These are phyloP conservation scores for Dissophora globulifera DNA, from an alignment of 192 early-diverging fungal genomes.

Conservation along the genomic window DNA sequence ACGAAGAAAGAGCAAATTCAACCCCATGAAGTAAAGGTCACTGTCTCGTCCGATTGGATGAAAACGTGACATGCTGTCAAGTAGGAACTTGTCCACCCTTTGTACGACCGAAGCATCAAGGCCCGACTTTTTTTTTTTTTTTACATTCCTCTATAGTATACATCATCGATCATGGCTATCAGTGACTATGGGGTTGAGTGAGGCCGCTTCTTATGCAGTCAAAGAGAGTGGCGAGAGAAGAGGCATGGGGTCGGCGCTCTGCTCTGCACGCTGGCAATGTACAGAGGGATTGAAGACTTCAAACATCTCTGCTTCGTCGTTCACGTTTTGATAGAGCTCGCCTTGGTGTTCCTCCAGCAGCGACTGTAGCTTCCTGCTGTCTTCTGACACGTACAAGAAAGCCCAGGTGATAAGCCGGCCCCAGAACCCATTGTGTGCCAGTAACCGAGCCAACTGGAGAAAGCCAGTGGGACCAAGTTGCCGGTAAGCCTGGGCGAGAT, in stretches of 20 bases:
- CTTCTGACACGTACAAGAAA: constrained; percentile 31
- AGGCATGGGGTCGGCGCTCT: constrained; percentile 13
- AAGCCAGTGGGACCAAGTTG: constrained; percentile 23
- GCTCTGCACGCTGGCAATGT: constrained; percentile 17
- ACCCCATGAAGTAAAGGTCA: neutral
- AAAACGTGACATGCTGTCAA: no score
- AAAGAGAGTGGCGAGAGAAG: neutral
- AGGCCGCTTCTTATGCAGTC: no score
- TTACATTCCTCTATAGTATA: no score
- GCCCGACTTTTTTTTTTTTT: no score
- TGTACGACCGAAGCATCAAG: no score
- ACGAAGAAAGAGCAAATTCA: neutral
- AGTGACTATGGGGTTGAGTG: no score
- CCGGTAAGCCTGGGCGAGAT: constrained; percentile 25
- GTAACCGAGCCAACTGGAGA: constrained; percentile 16
- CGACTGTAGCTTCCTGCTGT: constrained; percentile 5
- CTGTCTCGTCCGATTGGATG: no score
- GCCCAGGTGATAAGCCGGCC: constrained; percentile 47
- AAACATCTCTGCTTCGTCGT: constrained; percentile 54
- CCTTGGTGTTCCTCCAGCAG: constrained; percentile 14
- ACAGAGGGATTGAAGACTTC: constrained; percentile 45
- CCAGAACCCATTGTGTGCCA: constrained; percentile 47
- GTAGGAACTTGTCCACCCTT: no score
- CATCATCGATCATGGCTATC: no score
- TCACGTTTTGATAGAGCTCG: constrained; percentile 22